Base-by-base conservation (phyloP, 176 grass and related monocot species). In the Phragmites australis region DNA sequence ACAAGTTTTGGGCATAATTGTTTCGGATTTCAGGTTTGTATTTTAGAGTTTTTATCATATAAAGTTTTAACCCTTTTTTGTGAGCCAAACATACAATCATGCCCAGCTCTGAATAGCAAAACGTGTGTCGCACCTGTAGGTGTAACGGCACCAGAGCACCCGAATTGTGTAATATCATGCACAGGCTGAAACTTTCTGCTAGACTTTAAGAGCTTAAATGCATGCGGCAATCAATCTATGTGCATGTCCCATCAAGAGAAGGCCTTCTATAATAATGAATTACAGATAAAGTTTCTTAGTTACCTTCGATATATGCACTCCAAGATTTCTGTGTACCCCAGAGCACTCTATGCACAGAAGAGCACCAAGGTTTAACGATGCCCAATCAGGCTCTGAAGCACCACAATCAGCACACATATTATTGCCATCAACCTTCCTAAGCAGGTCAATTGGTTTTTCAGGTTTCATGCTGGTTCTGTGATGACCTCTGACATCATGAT, bases 301-400 rank as follows among this genome's bases (percentile, higher is more conserved):
- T 87, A 93, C 96, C 96, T 99, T 99, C 18, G 96, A 99, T 81
- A 99, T 99, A 82, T 99, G 96, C 53, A 99, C 96, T 58, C 96
- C 96, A 42, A 99, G 96, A 93, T 99, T 95, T 40, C 96, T 81
- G 71, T 99, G 96, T 60, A 91, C 96, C 34, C 96, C 96, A 83
- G 96, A 99, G 83, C 96, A 99, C 84, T 95, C 96, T 44, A 99
- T 99, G 84, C 96, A 99, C 56, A 99, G 81, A 83, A 99, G 92
- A 71, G 94, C 89, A 39, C 96, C 96, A 19, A 99, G 93, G 63
- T 99, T 99, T 64, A 99, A 76, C 6, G 96, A 99, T 30, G 96
- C 93, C 96, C 96, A 99, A 80, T 99, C 96, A 82, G 96, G 96
- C 59, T 89, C 92, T n/a, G 73, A 74, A 78, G 93, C 82, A 72